phyloP scores from a whole-genome alignment of 768 basidiomycete genomes.

The Psilocybe sp. region DNA sequence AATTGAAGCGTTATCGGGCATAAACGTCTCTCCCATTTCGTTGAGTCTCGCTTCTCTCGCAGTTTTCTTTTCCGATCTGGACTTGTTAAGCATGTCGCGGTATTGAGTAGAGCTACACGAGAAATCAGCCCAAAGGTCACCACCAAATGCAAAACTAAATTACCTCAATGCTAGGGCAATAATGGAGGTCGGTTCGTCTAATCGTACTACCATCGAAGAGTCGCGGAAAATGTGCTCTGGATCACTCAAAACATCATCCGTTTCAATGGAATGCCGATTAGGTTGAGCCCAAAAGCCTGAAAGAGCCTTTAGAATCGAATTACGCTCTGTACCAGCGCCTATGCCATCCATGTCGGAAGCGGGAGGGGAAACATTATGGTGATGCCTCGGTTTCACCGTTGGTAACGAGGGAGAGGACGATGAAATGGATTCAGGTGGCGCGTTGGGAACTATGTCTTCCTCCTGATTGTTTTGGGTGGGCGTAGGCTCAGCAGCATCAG shows the following conservation, averaged over 20 bases:
- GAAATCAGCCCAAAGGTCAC: background rate
- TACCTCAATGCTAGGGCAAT: conserved; percentile 92
- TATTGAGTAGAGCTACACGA: conserved; percentile 71
- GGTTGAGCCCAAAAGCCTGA: conserved; percentile 79
- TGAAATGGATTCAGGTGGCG: conserved; percentile 31
- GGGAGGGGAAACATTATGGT: conserved; percentile 24
- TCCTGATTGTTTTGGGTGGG: conserved; percentile 11
- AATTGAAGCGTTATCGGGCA: conserved; percentile 86
- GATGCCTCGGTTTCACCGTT: conserved; percentile 32
- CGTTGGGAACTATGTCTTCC: conserved; percentile 8
- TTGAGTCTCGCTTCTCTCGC: conserved; percentile 53
- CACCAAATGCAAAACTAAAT: conserved; percentile 20
- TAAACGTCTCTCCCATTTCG: conserved; percentile 80
- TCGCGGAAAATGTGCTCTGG: conserved; percentile 94
- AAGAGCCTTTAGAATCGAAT: conserved; percentile 78
- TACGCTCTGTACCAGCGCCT: conserved; percentile 53
- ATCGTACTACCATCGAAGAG: conserved; percentile 90
- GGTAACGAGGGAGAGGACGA: conserved; percentile 59
- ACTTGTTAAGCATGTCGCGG: conserved; percentile 74
- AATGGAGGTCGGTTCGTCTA: conserved; percentile 97
- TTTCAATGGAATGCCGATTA: conserved; percentile 55
- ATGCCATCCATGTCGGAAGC: conserved; percentile 51
- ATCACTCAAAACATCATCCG: conserved; percentile 68
- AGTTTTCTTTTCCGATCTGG: conserved; percentile 73
- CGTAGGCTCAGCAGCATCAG: conserved; percentile 1